phyloP scores from a whole-genome alignment of 2,329 filamentous ascomycete genomes.

The Penicillium sp. region DNA sequence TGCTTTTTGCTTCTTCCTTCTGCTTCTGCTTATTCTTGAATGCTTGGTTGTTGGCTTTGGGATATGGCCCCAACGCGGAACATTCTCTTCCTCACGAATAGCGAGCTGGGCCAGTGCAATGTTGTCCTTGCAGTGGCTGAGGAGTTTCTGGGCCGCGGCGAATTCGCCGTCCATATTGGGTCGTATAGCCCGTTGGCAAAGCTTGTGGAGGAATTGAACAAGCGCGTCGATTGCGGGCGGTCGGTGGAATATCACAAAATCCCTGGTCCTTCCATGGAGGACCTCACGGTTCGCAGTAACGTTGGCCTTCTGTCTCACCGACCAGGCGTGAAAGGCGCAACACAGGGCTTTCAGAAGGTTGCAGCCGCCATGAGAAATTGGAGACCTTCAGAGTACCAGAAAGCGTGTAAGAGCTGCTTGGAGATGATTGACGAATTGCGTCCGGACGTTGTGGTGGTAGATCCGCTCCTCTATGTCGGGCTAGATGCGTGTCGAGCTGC shows the following conservation, averaged over 20 bases:
- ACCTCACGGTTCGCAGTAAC: slow-evolving; percentile 37
- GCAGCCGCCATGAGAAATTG: slow-evolving; percentile 37
- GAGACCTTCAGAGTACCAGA: slow-evolving; percentile 45
- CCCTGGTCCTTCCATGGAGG: slow-evolving; percentile 33
- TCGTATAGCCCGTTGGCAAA: slow-evolving; percentile 44
- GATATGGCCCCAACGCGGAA: slow-evolving; percentile 22
- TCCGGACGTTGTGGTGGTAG: slow-evolving; percentile 47
- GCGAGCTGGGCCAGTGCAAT: slow-evolving; percentile 52
- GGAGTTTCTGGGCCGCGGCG: slow-evolving; percentile 41
- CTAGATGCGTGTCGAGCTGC: slow-evolving; percentile 47
- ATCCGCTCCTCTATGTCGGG: slow-evolving; percentile 49
- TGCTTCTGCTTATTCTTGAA: not conserved
- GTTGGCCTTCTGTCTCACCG: slow-evolving; percentile 30
- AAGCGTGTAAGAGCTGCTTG: slow-evolving; percentile 42
- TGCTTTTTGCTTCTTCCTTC: not conserved
- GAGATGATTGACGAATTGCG: slow-evolving; percentile 42
- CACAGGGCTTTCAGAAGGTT: slow-evolving; percentile 35
- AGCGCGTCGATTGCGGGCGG: slow-evolving; percentile 13
- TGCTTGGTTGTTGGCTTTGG: not conserved
- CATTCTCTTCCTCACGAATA: slow-evolving; percentile 50
- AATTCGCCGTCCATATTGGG: slow-evolving; percentile 49
- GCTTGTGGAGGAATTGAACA: slow-evolving; percentile 33
- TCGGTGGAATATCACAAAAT: slow-evolving; percentile 38
- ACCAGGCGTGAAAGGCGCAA: slow-evolving; percentile 40
- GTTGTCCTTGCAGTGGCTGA: slow-evolving; percentile 49